Evolutionary conservation across 129 eudicot genomes (phyloP), one percentile per base, ranked within the genome.

Genomic region (Tanacetum coccineum): DNA sequence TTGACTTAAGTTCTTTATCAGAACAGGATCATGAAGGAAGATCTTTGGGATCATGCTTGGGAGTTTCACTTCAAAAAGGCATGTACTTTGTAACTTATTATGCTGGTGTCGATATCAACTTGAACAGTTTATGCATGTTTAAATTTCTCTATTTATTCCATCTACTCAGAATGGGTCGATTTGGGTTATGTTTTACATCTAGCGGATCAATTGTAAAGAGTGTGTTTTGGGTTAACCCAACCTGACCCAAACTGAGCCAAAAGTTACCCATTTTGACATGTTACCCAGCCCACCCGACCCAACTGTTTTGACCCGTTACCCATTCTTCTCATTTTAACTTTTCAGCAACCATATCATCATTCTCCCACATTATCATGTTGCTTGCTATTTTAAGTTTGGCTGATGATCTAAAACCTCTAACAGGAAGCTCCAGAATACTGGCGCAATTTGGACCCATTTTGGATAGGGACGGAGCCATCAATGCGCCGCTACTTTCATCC

Each of bases 1-100:
- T 63, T 59, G 30, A 64, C 48, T 70, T 45, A 22, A 13, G 12
- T 62, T 75, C 3, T 46, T 42, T 76, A 58, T 68, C 71, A 92
- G 96, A 75, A 20, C 1, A 81, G 91, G 42, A 88, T 92, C 77
- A 84, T 58, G 76, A 77, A 78, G 77, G 83, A 88, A 26, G 98
- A 92, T 79, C 87, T 92, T 44, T 85, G 88, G 74, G 97, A 91
- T 60, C 97, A 87, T 81, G 78, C 64, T 47, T 91, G 97, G 96
- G 88, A 85, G 72, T 91, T 91, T 60, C 95, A 79, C 70, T 91
- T 87, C 52, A 79, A 67, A 58, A 67, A 85, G 97, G 95, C 80
- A 75, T 3, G 63, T 36, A 14, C 21, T 32, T 40, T 67, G 25
- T 3, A 2, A 26, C 21, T 14, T 15, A 54, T 74, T 20, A 1